phyloP scores from a whole-genome alignment of 345 rosid species.

The sweet orange (Citrus sinensis) region DVS_A1.0 CM039168.1:2923001-2923500 shows the following conservation, averaged over 20 bases:
- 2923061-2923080: not conserved
- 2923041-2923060: too few relatives aligned
- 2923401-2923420: not conserved
- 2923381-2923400: not conserved
- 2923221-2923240: too few relatives aligned
- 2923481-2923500: conserved; percentile 66
- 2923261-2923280: not conserved
- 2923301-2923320: not conserved
- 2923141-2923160: too few relatives aligned
- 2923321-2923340: not conserved
- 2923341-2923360: not conserved
- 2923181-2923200: too few relatives aligned
- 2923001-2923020: too few relatives aligned
- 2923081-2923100: not conserved
- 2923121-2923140: not conserved
- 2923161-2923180: too few relatives aligned
- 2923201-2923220: too few relatives aligned
- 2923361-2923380: too few relatives aligned
- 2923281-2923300: not conserved
- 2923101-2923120: not conserved
- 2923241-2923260: too few relatives aligned
- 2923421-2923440: too few relatives aligned
- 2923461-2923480: conserved; percentile 52
- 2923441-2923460: not conserved
- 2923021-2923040: too few relatives aligned